phyloP scores from a whole-genome alignment of 2,329 filamentous ascomycete genomes.

The Harringtonia lauricola region DNA sequence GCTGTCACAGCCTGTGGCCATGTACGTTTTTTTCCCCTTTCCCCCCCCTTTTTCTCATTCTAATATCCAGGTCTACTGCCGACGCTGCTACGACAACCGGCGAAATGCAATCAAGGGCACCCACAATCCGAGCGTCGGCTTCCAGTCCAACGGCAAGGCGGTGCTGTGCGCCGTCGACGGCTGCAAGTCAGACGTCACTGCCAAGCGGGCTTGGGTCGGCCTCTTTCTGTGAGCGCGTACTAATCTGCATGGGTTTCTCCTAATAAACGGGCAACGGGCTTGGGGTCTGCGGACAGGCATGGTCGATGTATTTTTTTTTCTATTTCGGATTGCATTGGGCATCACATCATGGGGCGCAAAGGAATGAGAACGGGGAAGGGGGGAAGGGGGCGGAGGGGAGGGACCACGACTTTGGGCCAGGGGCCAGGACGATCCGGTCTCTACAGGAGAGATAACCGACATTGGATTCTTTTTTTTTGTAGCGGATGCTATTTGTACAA shows the following conservation, averaged over 20 bases:
- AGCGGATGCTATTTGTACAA: no score
- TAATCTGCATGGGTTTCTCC: no score
- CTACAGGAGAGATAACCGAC: no score
- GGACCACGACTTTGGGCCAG: no score
- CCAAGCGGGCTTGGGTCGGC: conserved; percentile 50
- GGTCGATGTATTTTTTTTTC: background rate
- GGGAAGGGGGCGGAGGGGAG: no score
- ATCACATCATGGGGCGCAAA: no score
- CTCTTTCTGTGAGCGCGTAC: conserved; percentile 39
- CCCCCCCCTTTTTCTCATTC: background rate
- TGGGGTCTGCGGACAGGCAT: background rate
- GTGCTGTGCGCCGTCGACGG: conserved; percentile 45
- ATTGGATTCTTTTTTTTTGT: no score
- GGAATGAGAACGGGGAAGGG: no score
- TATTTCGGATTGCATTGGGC: no score
- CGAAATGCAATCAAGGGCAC: conserved; percentile 29
- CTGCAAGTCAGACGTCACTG: conserved; percentile 40
- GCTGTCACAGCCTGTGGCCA: conserved; percentile 85
- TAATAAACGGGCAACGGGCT: no score
- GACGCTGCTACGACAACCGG: conserved; percentile 48
- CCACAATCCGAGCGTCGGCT: conserved; percentile 20
- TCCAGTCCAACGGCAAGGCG: conserved; percentile 22
- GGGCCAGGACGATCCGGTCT: no score
- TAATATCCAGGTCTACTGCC: conserved; percentile 46
- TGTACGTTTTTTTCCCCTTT: conserved; percentile 38